phyloP scores from a whole-genome alignment of 495 filamentous ascomycete species.

The Penicillium argentinense region DNA sequence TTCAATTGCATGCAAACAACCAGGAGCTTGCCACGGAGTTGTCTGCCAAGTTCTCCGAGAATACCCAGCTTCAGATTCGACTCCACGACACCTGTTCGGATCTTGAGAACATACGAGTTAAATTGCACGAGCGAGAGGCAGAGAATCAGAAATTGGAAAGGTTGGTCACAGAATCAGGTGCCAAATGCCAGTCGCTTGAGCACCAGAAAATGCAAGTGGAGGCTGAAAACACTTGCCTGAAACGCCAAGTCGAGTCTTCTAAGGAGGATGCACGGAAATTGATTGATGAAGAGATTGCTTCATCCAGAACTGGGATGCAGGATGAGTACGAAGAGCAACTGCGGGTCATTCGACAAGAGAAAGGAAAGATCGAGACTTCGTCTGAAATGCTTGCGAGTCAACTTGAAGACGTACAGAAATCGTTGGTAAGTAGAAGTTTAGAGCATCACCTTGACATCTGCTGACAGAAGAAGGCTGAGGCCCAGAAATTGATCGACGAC shows the following conservation, averaged over 20 bases:
- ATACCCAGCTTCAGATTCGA: conserved; percentile 24
- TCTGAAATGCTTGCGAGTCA: conserved; percentile 12
- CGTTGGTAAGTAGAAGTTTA: conserved; percentile 23
- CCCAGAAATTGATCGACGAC: conserved; percentile 1
- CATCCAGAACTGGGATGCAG: conserved; percentile 18
- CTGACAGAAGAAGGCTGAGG: conserved; percentile 17
- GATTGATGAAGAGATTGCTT: conserved; percentile 17
- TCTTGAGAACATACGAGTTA: conserved; percentile 14
- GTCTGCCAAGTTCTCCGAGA: conserved; percentile 19
- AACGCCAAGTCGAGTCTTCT: conserved; percentile 14
- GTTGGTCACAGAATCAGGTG: conserved; percentile 15
- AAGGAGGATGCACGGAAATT: conserved; percentile 29
- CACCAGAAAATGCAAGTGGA: conserved; percentile 8
- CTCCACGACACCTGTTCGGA: conserved; percentile 20
- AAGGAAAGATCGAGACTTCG: conserved; percentile 17
- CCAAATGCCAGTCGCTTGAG: conserved; percentile 14
- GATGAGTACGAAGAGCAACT: conserved; percentile 26
- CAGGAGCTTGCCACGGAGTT: conserved; percentile 11
- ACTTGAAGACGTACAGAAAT: conserved; percentile 18
- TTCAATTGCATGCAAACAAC: conserved; percentile 15
- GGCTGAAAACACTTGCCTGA: conserved; percentile 17
- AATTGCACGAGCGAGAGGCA: conserved; percentile 12
- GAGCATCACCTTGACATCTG: not conserved
- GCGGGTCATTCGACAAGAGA: conserved; percentile 20
- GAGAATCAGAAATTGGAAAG: conserved; percentile 18